phyloP scores from a whole-genome alignment of 805 yeast species.

The Pichia californica region DNA sequence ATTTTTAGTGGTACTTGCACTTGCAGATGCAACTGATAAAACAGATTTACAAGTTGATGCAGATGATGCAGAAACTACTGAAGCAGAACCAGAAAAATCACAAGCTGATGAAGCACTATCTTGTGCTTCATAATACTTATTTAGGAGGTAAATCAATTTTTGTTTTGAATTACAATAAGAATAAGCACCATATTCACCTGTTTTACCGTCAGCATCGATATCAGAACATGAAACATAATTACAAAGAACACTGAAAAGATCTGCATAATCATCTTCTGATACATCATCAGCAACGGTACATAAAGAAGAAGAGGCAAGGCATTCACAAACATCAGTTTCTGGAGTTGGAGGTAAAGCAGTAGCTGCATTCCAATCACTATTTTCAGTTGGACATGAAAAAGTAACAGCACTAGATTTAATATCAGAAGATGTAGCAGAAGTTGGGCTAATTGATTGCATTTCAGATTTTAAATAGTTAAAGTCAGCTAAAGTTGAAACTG shows the following conservation, averaged over 20 bases:
- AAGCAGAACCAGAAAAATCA: slow-evolving; percentile 65
- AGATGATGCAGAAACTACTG: slow-evolving; percentile 38
- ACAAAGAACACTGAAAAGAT: slow-evolving; percentile 54
- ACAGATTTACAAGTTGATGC: slow-evolving; percentile 42
- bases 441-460: slow-evolving; percentile 47
- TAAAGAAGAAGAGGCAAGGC: slow-evolving; percentile 44
- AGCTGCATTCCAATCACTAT: slow-evolving; percentile 59
- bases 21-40: slow-evolving; percentile 20
- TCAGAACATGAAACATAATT: slow-evolving; percentile 52
- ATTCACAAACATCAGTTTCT: slow-evolving; percentile 55
- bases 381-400: slow-evolving; percentile 44
- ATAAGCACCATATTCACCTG: slow-evolving; percentile 66
- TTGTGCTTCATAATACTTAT: slow-evolving; percentile 52
- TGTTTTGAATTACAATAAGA: slow-evolving; percentile 69
- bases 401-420: slow-evolving; percentile 32
- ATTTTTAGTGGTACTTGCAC: slow-evolving; percentile 18
- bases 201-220: slow-evolving; percentile 52
- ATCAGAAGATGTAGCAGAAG: slow-evolving; percentile 32
- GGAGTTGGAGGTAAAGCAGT: slow-evolving; percentile 76
- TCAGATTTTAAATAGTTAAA: slow-evolving; percentile 50
- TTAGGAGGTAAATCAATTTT: slow-evolving; percentile 60
- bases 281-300: slow-evolving; percentile 57
- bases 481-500: slow-evolving; percentile 57
- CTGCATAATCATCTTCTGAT: slow-evolving; percentile 47
- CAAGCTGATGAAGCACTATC: slow-evolving; percentile 48